Conservation (phyloP, 1,284 basidiomycete genomes). For the Porogramme epimiltina region DNA sequence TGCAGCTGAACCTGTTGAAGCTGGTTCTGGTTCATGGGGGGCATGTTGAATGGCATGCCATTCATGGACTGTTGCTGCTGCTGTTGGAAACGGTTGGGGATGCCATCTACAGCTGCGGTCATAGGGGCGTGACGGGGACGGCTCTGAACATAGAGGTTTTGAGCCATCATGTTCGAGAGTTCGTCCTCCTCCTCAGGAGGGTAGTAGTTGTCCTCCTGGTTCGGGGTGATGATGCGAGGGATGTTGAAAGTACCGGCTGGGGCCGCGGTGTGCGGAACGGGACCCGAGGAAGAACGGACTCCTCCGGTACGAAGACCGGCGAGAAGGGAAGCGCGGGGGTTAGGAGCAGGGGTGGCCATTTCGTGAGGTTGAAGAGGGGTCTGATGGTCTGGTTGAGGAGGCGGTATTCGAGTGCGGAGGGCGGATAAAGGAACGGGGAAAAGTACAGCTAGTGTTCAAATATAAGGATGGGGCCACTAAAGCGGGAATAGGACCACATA, state of each 20-base stretch:
- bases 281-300: slow-evolving; percentile 68
- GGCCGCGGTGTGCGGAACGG: slow-evolving; percentile 68
- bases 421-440: slow-evolving; percentile 21
- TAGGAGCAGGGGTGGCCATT: slow-evolving; percentile 61
- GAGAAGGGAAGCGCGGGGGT: slow-evolving; percentile 78
- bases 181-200: slow-evolving; percentile 61
- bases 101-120: slow-evolving; percentile 70
- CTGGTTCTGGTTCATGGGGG: slow-evolving; percentile 41
- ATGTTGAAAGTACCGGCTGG: slow-evolving; percentile 63
- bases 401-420: slow-evolving; percentile 18
- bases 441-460: slow-evolving; percentile 31
- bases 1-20: slow-evolving; percentile 73
- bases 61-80: slow-evolving; percentile 53
- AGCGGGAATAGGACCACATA: neutral
- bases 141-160: slow-evolving; percentile 42
- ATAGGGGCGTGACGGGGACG: slow-evolving; percentile 51
- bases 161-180: slow-evolving; percentile 54
- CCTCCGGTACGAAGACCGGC: slow-evolving; percentile 84
- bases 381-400: slow-evolving; percentile 23
- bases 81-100: slow-evolving; percentile 58
- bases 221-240: slow-evolving; percentile 47
- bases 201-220: slow-evolving; percentile 42
- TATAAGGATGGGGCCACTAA: no score
- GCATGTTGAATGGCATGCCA: slow-evolving; percentile 55
- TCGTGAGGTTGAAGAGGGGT: slow-evolving; percentile 19